These are phyloP conservation scores for Spergularia marina DNA, from an alignment of 148 eudicot genomes.

Conservation along the genomic window DNA sequence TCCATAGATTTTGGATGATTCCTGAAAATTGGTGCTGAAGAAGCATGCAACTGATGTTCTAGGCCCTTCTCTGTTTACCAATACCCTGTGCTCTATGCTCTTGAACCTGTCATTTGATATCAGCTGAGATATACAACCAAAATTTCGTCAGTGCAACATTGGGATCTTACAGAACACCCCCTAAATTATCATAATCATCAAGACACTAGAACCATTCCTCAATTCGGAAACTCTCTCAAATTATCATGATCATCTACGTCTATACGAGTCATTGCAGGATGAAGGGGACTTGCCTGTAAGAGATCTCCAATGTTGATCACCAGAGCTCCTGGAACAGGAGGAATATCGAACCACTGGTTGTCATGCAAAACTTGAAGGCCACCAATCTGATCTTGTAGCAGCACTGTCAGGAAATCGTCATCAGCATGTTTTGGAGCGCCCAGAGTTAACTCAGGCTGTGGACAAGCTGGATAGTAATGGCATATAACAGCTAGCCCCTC, in stretches of 20 bases:
- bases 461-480: slow-evolving; percentile 60
- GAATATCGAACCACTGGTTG: slow-evolving; percentile 45
- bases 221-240: no score
- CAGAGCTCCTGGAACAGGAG: slow-evolving; percentile 38
- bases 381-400: slow-evolving; percentile 44
- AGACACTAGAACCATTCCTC: no score
- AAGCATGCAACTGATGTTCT: slow-evolving; percentile 60
- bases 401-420: slow-evolving; percentile 34
- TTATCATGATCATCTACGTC: no score
- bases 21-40: slow-evolving; percentile 34
- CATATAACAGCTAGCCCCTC: slow-evolving; percentile 17
- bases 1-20: slow-evolving; percentile 34
- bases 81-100: slow-evolving; percentile 53
- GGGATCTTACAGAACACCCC: no score
- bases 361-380: slow-evolving; percentile 49
- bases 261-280: neutral
- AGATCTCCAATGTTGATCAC: slow-evolving; percentile 55
- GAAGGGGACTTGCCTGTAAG: slow-evolving; percentile 40
- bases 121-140: slow-evolving; percentile 26
- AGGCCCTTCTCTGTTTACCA: slow-evolving; percentile 39
- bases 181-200: neutral
- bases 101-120: slow-evolving; percentile 56
- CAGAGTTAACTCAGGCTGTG: slow-evolving; percentile 47
- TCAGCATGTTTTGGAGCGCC: slow-evolving; percentile 44
- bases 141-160: no score